A percentile compares a stretch with the other conserved stretches of the same genome.
These are phyloP conservation scores for Venturia carpophila DNA, from an alignment of 2,329 filamentous ascomycete genomes.

Conservation along the genomic window DNA sequence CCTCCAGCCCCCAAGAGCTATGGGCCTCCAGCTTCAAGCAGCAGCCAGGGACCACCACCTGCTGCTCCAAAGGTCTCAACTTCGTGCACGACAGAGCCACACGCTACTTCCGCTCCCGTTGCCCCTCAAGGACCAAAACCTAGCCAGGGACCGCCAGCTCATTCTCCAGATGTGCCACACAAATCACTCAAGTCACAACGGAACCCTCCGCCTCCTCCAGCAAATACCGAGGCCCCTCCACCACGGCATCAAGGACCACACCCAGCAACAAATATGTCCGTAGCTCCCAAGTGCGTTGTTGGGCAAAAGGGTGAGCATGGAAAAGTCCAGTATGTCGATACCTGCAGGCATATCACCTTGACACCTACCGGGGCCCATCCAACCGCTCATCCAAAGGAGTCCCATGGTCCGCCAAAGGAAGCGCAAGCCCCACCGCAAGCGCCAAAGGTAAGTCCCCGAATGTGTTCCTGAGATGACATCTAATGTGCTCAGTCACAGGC, in stretches of 20 bases:
- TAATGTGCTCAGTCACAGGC: not conserved
- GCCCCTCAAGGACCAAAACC: not conserved
- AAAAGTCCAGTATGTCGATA: not conserved
- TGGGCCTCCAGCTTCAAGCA: no score
- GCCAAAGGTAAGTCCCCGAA: not conserved
- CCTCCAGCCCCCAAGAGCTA: not conserved
- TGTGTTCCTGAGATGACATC: not conserved
- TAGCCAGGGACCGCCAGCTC: not conserved
- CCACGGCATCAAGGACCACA: not conserved
- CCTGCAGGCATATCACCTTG: not conserved
- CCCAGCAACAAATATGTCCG: not conserved
- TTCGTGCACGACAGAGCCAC: not conserved
- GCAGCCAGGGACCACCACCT: no score
- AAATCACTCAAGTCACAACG: not conserved
- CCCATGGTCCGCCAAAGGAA: not conserved
- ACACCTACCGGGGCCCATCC: not conserved
- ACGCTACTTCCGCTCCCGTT: no score
- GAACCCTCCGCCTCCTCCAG: not conserved
- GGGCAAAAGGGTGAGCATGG: not conserved
- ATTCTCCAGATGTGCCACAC: not conserved
- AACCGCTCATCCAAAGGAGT: not conserved
- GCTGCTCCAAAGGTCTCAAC: no score
- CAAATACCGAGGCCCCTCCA: not conserved
- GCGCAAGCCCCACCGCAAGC: not conserved
- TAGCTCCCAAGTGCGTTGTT: not conserved